Evolutionary conservation across 768 basidiomycete species (phyloP), one percentile per base, ranked within the genome.

Genomic region (Grammothele lineata): DNA sequence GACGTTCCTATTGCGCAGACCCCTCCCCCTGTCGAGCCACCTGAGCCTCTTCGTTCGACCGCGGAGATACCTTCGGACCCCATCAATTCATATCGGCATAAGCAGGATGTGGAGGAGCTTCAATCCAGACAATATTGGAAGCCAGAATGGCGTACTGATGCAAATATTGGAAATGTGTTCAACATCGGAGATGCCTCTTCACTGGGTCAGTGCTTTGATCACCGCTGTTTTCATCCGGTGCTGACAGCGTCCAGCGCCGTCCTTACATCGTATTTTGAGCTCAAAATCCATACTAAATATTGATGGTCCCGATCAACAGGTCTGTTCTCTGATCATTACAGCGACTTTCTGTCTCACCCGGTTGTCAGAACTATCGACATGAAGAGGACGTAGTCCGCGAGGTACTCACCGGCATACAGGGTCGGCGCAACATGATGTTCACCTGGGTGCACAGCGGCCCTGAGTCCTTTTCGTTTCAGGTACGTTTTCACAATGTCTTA

Each of bases 321-420:
- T 78, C 18, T 25, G 22, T 11, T 37, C 17, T 35, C 43, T 15
- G 17, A 18, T 17, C 19, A 23, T n/a, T n/a, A n/a, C n/a, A n/a
- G n/a, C n/a, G n/a, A n/a, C n/a, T n/a, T n/a, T 14, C 21, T 19
- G 4, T 12, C 9, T 21, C 42, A 7, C 4, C 0, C 18, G 19
- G 11, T 43, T 9, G 4, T 56, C n/a, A 89, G 85, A 77, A 62
- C 62, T 84, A 84, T 51, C 85, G 91, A 21, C 63, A 80, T 42
- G 90, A 92, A 64, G 74, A 80, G 40, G 83, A 90, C 53, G 81
- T 83, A 32, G 83, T 89, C 5, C 76, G 89, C 3, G 90, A 92
- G 56, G 70, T 89, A 3, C 68, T 91, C 11, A 84, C 88, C 62
- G 78, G 77, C 24, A 66, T 91, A 4, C 87, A 91, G 71, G 89